These are phyloP conservation scores for Trichoderma cornu-damae DNA, from an alignment of 2,329 filamentous ascomycete genomes.

Conservation along the genomic window DNA sequence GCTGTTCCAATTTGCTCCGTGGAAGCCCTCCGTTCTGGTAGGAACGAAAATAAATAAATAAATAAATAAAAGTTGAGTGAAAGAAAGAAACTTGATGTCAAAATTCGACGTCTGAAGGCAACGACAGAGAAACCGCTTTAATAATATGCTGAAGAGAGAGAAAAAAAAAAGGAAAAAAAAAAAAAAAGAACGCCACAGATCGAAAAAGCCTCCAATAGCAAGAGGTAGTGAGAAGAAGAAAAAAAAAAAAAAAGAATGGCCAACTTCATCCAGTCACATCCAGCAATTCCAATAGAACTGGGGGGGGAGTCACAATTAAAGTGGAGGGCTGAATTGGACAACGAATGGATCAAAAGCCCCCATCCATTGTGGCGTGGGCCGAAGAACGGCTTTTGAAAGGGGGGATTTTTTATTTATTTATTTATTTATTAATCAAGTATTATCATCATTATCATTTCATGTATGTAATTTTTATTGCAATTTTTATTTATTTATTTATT, in stretches of 20 bases:
- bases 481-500: no score
- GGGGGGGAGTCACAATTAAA: neutral
- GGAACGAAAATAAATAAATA: neutral
- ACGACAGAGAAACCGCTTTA: neutral
- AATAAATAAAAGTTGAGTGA: neutral
- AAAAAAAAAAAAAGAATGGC: neutral
- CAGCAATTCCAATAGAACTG: neutral
- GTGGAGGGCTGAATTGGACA: conserved; percentile 7
- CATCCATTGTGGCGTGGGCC: conserved; percentile 6
- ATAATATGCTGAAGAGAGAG: neutral
- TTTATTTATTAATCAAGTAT: no score
- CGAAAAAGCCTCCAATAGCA: neutral
- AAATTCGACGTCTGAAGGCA: neutral
- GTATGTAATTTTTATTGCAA: no score
- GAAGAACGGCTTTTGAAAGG: conserved; percentile 3
- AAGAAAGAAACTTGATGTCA: neutral
- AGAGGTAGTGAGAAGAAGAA: neutral
- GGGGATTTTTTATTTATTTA: no score
- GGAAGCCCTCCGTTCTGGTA: neutral
- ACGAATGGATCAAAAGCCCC: neutral
- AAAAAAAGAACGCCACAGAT: conserved; percentile 7
- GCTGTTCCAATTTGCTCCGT: neutral
- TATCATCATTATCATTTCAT: no score
- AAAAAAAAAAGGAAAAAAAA: neutral
- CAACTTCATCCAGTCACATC: conserved; percentile 5